These are phyloP conservation scores for Coemansia sp. DNA, from an alignment of 192 early-diverging fungal genomes.

Conservation along the genomic window DNA sequence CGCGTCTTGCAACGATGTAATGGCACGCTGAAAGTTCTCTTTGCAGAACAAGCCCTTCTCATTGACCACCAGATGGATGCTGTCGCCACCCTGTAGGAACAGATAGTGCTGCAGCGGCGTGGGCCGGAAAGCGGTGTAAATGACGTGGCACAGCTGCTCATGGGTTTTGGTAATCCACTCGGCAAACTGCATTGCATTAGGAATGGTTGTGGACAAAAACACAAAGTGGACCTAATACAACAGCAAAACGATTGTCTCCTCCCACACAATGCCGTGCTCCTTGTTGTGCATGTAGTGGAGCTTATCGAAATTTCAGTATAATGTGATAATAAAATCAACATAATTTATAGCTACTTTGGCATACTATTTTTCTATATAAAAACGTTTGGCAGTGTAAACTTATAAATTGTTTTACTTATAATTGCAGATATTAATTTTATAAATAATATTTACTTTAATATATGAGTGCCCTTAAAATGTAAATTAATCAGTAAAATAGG, in stretches of 20 bases:
- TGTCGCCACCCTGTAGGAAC: conserved; percentile 85
- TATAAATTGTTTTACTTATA: too few relatives aligned
- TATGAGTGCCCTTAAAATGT: too few relatives aligned
- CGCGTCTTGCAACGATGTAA: conserved; percentile 64
- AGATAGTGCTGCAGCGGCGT: conserved; percentile 97
- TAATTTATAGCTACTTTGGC: too few relatives aligned
- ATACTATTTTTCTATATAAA: too few relatives aligned
- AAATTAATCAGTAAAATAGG: too few relatives aligned
- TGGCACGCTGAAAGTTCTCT: conserved; percentile 92
- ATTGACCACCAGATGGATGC: conserved; percentile 93
- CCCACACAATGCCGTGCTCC: conserved; percentile 98
- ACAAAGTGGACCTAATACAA: conserved; percentile 90
- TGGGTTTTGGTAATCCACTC: conserved; percentile 97
- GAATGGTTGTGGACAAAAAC: conserved; percentile 97
- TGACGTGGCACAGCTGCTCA: conserved; percentile 94
- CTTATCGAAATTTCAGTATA: too few relatives aligned
- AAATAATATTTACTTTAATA: too few relatives aligned
- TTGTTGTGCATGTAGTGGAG: conserved; percentile 98
- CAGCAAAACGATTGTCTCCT: conserved; percentile 94
- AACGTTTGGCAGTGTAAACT: too few relatives aligned
- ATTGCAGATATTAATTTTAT: too few relatives aligned
- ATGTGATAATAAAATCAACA: too few relatives aligned
- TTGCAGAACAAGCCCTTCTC: conserved; percentile 93
- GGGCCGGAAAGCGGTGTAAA: conserved; percentile 95
- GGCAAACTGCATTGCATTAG: conserved; percentile 98